Base-by-base conservation (phyloP, 1,139 yeast genomes). In the Geotrichum australiense region DNA sequence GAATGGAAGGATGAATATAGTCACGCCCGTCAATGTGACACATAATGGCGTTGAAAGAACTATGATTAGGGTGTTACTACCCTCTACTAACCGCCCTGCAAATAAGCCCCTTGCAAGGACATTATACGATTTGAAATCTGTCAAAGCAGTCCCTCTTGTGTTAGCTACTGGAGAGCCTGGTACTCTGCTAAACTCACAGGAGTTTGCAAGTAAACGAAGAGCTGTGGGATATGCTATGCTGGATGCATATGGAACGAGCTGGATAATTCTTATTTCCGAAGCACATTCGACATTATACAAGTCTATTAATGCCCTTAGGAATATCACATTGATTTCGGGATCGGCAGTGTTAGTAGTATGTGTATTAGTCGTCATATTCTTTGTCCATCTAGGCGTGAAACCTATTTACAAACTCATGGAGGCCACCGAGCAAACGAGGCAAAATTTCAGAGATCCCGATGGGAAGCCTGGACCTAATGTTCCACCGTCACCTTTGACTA, bases 181-280 rank as follows among this genome's bases (percentile, higher is more conserved):
- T 0, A 71, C 78, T 2, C 57, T 69, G 10, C 66, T 75, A 11
- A 68, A 62, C 47, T 60, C 78, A 1, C 57, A 54, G 15, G 68
- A 74, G 14, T 68, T 74, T 14, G 50, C 57, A 18, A 73, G 70
- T 2, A 50, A 56, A 3, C 50, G 58, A 2, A 76, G 82, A 4
- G 85, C 96, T 4, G 74, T 81, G 1, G 96, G 96, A 0, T 87
- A 66, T 57, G 69, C 83, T 1, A 68, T 71, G 10, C 73, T 82
- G 8, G 63, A 68, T 20, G 62, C 80, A 30, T 63, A 65, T 23
- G 59, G 70, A 29, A 69, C 68, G 1, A 65, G 67, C n/a, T 89
- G 97, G 97, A 72, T 78, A n/a, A 77, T 89, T 1, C 63, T 80
- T 0, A 76, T 87, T 6, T 80, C 81, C 49, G 94, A 86, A 55